phyloP scores from a whole-genome alignment of 2,329 filamentous ascomycete species.

The Fusarium fracticaudum region DNA sequence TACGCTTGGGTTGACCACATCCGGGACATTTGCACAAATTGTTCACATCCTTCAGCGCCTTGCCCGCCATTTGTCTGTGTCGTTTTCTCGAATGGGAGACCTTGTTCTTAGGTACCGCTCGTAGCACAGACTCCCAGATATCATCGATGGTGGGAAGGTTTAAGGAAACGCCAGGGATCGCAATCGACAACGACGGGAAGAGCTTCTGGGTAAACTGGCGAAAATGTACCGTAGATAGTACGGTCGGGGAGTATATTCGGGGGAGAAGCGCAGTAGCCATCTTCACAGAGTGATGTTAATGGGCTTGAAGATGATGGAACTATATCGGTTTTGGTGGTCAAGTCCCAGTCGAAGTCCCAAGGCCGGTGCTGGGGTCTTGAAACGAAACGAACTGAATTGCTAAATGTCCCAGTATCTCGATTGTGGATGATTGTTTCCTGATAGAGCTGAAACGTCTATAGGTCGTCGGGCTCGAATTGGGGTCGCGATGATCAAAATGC shows the following conservation, averaged over 20 bases:
- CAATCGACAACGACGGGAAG: conserved; percentile 64
- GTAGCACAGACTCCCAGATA: conserved; percentile 92
- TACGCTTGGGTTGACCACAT: conserved; percentile 87
- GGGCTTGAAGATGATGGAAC: conserved; percentile 10
- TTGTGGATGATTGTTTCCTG: conserved; percentile 2
- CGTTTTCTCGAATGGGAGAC: conserved; percentile 96
- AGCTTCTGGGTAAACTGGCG: conserved; percentile 58
- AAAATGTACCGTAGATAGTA: conserved; percentile 55
- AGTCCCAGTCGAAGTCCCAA: conserved; percentile 1
- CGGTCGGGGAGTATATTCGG: conserved; percentile 56
- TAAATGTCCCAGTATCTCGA: neutral
- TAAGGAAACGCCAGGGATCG: conserved; percentile 69
- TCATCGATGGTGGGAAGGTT: conserved; percentile 70
- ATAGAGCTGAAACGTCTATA: conserved; percentile 12
- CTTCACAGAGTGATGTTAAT: conserved; percentile 33
- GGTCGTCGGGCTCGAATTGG: conserved; percentile 24
- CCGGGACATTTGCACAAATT: conserved; percentile 87
- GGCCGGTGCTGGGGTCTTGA: neutral
- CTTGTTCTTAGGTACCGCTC: conserved; percentile 98
- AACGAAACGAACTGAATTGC: neutral
- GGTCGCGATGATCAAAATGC: conserved; percentile 36
- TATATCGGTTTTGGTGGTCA: conserved; percentile 13
- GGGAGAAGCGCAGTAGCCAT: conserved; percentile 68
- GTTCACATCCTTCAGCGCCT: conserved; percentile 91
- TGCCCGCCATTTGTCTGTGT: conserved; percentile 93